phyloP scores from a whole-genome alignment of 2,329 filamentous ascomycete genomes.

The Aaosphaeria pasadenensis region DNA sequence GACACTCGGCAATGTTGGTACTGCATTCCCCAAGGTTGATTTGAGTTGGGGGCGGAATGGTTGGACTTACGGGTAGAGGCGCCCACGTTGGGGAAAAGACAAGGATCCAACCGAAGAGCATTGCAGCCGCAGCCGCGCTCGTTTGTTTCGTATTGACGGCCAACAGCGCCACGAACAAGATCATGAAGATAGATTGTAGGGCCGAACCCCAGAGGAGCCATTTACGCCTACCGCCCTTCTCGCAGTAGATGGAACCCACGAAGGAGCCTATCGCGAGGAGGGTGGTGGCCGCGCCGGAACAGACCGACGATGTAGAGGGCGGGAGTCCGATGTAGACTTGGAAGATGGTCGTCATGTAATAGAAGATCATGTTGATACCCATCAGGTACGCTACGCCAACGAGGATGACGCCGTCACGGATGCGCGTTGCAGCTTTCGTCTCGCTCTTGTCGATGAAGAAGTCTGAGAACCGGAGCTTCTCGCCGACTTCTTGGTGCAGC shows the following conservation, averaged over 20 bases:
- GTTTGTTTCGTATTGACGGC: constrained; percentile 9
- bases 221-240: constrained; percentile 23
- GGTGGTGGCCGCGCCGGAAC: constrained; percentile 21
- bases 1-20: not conserved
- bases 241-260: constrained; percentile 19
- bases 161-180: constrained; percentile 22
- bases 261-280: constrained; percentile 21
- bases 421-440: constrained; percentile 21
- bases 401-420: constrained; percentile 37
- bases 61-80: constrained; percentile 14
- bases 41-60: not conserved
- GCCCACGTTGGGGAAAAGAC: constrained; percentile 32
- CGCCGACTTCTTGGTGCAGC: constrained; percentile 9
- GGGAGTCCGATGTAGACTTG: constrained; percentile 27
- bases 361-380: constrained; percentile 42
- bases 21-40: not conserved
- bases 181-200: constrained; percentile 24
- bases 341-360: constrained; percentile 43
- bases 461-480: constrained; percentile 16
- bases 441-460: constrained; percentile 17
- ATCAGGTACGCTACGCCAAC: constrained; percentile 42
- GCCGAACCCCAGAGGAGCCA: constrained; percentile 24
- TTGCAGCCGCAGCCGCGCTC: constrained; percentile 24
- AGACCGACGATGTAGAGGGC: constrained; percentile 15
- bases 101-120: constrained; percentile 30